Percentiles rank a stretch among this genome's conserved stretches.
Conservation (phyloP, 495 filamentous ascomycete species). For the Aspergillus coremiiformis region DNA sequence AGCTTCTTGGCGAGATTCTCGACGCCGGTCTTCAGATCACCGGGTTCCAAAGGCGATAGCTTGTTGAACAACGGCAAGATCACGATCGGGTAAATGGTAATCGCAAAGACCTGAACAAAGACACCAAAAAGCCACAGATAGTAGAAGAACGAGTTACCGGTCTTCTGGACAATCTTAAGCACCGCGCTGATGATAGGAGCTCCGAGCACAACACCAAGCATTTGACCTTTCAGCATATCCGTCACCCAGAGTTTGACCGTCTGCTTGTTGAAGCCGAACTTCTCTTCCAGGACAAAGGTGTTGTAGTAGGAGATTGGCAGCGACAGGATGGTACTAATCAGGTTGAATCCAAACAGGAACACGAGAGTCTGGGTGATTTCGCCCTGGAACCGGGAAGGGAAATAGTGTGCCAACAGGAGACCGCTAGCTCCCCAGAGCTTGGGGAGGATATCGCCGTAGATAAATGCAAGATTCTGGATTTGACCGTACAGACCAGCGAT, state of each 20-base stretch:
- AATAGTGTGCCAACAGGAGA: constrained; percentile 59
- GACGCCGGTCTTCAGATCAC: constrained; percentile 77
- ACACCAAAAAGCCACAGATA: constrained; percentile 93
- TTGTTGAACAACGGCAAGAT: constrained; percentile 98
- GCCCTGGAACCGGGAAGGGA: constrained; percentile 71
- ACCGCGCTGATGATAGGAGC: constrained; percentile 84
- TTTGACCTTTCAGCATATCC: constrained; percentile 87
- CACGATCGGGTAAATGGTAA: constrained; percentile 90
- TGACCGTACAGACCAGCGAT: constrained; percentile 75
- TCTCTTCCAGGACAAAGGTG: constrained; percentile 91
- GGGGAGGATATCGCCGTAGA: constrained; percentile 84
- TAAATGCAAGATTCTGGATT: constrained; percentile 75
- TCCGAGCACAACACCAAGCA: constrained; percentile 68
- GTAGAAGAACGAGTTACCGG: constrained; percentile 89
- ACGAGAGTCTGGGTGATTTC: constrained; percentile 91
- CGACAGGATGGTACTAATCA: constrained; percentile 67
- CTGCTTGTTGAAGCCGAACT: constrained; percentile 98
- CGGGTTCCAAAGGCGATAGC: constrained; percentile 83
- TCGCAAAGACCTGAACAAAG: constrained; percentile 81
- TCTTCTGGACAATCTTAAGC: constrained; percentile 83
- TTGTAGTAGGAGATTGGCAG: constrained; percentile 84
- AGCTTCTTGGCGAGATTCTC: constrained; percentile 77
- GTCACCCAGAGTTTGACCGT: constrained; percentile 81
- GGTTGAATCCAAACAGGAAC: constrained; percentile 81
- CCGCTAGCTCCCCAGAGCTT: constrained; percentile 84